Evolutionary conservation across 1,284 basidiomycete genomes (phyloP).

Genomic region (Porogramme epimiltina): DNA sequence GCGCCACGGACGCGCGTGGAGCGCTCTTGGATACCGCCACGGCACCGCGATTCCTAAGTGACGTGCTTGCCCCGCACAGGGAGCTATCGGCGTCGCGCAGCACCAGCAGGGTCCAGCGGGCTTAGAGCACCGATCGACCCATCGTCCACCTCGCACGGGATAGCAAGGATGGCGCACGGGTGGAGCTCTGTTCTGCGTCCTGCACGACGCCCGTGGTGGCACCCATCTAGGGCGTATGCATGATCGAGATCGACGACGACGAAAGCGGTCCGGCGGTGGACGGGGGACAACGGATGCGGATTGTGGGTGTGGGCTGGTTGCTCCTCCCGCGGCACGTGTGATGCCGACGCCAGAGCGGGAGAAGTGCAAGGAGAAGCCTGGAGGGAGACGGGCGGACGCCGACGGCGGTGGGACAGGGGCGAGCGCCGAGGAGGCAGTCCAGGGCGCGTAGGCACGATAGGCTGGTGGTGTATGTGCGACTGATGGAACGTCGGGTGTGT

Average conservation of each 20-base stretch:
- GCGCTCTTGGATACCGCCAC: constrained; percentile 28
- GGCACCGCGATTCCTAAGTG: constrained; percentile 23
- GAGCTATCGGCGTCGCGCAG: neutral
- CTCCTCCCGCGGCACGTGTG: constrained; percentile 22
- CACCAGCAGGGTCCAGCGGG: neutral
- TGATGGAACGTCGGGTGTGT: neutral
- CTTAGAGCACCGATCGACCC: constrained; percentile 15
- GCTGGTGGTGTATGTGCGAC: neutral
- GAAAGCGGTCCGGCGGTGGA: neutral
- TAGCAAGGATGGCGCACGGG: neutral
- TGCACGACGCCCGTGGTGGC: constrained; percentile 31
- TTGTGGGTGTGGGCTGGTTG: constrained; percentile 31
- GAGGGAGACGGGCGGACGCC: neutral
- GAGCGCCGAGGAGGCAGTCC: neutral
- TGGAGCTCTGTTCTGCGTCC: constrained; percentile 21
- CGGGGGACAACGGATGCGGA: constrained; percentile 24
- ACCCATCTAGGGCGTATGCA: constrained; percentile 29
- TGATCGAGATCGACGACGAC: neutral
- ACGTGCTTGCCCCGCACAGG: constrained; percentile 4
- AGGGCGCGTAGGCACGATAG: neutral
- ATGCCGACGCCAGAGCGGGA: neutral
- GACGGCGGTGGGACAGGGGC: neutral
- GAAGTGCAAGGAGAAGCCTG: neutral
- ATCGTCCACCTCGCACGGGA: neutral
- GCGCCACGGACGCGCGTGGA: constrained; percentile 21